A percentile compares a stretch with the other conserved stretches of the same genome.
Conservation (phyloP, 192 early-diverging fungal genomes). For the Coemansia sp. region DNA sequence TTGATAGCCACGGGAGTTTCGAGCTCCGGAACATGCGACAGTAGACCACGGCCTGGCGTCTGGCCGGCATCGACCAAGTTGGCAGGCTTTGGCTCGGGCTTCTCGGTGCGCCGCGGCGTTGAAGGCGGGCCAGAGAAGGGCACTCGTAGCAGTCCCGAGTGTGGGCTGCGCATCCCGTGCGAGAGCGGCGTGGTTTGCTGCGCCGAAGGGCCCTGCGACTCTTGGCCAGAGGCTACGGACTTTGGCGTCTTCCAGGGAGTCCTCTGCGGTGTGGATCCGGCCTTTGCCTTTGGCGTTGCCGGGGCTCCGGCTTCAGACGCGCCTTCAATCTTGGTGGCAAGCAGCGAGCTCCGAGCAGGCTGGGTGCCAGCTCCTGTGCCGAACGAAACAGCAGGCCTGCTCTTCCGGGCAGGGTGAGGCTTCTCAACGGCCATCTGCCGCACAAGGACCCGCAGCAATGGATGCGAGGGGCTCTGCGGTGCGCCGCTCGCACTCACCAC, state of each 20-base stretch:
- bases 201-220: too few relatives aligned
- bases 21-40: neutral
- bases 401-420: neutral
- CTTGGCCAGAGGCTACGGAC: too few relatives aligned
- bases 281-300: neutral
- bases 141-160: slow-evolving; percentile 3
- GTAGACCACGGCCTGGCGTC: slow-evolving; percentile 1
- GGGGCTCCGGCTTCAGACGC: neutral
- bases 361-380: too few relatives aligned
- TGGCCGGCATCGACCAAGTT: slow-evolving; percentile 5
- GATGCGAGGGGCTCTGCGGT: slow-evolving; percentile 13
- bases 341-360: neutral
- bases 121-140: slow-evolving; percentile 35
- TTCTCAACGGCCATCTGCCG: slow-evolving; percentile 21
- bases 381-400: too few relatives aligned
- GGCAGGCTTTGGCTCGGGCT: neutral
- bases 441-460: slow-evolving; percentile 29
- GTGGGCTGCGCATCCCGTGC: neutral
- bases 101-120: slow-evolving; percentile 10
- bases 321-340: neutral
- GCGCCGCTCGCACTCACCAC: slow-evolving; percentile 16
- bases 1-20: slow-evolving; percentile 2
- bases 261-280: neutral
- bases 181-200: too few relatives aligned
- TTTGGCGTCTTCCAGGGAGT: slow-evolving; percentile 19